A percentile compares a stretch with the other conserved stretches of the same genome.
Evolutionary conservation across 495 filamentous ascomycete species (phyloP).

Genomic region (Penicillium macrosclerotiorum): DNA sequence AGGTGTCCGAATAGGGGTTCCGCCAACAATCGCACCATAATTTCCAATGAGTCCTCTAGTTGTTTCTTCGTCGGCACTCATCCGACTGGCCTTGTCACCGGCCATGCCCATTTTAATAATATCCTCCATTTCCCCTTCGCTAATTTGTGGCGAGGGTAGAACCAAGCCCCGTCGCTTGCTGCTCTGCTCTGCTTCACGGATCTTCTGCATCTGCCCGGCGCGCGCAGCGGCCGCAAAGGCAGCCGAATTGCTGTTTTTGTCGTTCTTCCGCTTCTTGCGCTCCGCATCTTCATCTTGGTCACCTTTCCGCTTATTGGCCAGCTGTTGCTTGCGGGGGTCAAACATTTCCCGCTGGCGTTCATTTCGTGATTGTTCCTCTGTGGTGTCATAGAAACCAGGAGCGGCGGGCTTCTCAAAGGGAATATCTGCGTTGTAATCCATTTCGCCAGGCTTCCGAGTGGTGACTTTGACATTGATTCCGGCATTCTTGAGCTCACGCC

Average conservation of each 20-base stretch:
- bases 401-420: conserved; percentile 92
- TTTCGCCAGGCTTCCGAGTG: conserved; percentile 90
- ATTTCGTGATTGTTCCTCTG: conserved; percentile 74
- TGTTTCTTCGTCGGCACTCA: conserved; percentile 77
- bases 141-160: conserved; percentile 85
- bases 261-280: conserved; percentile 79
- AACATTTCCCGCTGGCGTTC: conserved; percentile 86
- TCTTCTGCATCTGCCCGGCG: conserved; percentile 92
- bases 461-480: conserved; percentile 97
- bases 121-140: conserved; percentile 89
- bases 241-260: conserved; percentile 74
- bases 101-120: conserved; percentile 99
- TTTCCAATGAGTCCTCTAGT: conserved; percentile 83
- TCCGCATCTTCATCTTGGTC: conserved; percentile 82
- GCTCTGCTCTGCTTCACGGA: conserved; percentile 93
- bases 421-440: conserved; percentile 99
- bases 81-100: conserved; percentile 78
- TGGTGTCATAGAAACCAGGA: conserved; percentile 90
- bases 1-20: conserved; percentile 88
- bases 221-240: conserved; percentile 85
- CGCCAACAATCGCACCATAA: conserved; percentile 75
- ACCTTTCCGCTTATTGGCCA: conserved; percentile 93
- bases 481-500: conserved; percentile 92
- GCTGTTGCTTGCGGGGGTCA: conserved; percentile 90
- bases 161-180: conserved; percentile 81